Base-by-base conservation (phyloP, 2,329 filamentous ascomycete species). In the Arthrinium phaeospermum region DNA sequence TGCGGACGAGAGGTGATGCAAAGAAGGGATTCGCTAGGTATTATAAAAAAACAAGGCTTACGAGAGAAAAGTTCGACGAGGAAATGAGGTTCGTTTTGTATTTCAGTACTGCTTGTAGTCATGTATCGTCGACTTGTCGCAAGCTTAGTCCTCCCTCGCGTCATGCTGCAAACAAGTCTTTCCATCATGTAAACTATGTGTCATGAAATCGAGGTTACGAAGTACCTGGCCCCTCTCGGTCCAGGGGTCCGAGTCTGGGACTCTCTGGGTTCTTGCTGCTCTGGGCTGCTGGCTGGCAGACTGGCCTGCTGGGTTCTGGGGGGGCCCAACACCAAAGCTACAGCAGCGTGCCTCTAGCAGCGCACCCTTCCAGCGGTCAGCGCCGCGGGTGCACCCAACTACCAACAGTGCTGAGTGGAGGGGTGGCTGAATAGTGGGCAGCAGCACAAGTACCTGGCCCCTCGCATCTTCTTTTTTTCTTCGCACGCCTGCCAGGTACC, bases 151-250 rank as follows among this genome's bases (percentile, higher is more conserved):
- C 45, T 53, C 70, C 47, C 70, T 73, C 74, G 69, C 72, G 72
- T 75, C 69, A 74, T 74, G 74, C 75, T 75, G 72, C 67, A 69
- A 68, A 72, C 51, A 73, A 64, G 72, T 68, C 72, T 76, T 76
- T 75, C 71, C 75, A 76, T 76, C 75, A 76, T 57, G 75, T 76
- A 76, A 75, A 76, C 75, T 72, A 76, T 76, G 75, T 76, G 75
- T 76, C 75, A 76, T 76, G 74, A 71, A 69, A 70, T 70, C 30
- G 46, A 70, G 47, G 68, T 41, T 53, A 22, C 68, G 46, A 68
- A 41, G 68, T 70, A 70, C 68, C 37, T 53, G 47, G 68, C 68
- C 68, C 68, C 68, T 70, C 68, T 41, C 47, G 47, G 34, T 24
- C 68, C 68, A 70, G 68, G 68, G 47, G 47, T 64, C 57, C 34